These are phyloP conservation scores for Fusarium bactridioides DNA, from an alignment of 2,329 filamentous ascomycete genomes.

Conservation along the genomic window DNA sequence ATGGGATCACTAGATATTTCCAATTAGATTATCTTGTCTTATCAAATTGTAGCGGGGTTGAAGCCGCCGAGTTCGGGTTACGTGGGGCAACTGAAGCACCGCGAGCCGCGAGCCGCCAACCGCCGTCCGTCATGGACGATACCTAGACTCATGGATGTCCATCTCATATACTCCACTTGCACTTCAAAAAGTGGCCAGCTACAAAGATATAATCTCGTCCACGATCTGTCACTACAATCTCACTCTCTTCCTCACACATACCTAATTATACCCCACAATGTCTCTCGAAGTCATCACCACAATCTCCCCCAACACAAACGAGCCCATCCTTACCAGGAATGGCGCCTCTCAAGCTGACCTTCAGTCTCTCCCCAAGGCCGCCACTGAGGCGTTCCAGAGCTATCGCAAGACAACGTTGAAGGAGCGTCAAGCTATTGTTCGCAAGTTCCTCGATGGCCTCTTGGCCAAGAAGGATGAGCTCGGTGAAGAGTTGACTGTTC, in stretches of 20 bases:
- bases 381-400: constrained; percentile 77
- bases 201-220: constrained; percentile 19
- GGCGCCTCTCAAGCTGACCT: constrained; percentile 77
- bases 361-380: constrained; percentile 72
- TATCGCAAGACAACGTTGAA: constrained; percentile 79
- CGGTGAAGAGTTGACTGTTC: constrained; percentile 84
- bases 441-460: constrained; percentile 78
- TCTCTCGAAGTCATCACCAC: constrained; percentile 74
- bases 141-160: not conserved
- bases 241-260: not conserved
- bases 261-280: constrained; percentile 52
- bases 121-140: constrained; percentile 21
- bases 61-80: constrained; percentile 36
- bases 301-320: constrained; percentile 90
- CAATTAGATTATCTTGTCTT: not conserved
- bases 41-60: constrained; percentile 33
- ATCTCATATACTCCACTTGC: constrained; percentile 36
- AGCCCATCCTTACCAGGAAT: constrained; percentile 80
- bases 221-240: not conserved
- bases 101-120: constrained; percentile 33
- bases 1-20: not conserved
- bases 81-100: constrained; percentile 38
- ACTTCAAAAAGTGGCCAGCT: constrained; percentile 25
- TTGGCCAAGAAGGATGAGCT: constrained; percentile 78
- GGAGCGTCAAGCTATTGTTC: constrained; percentile 81